These are phyloP conservation scores for Cephaloascus fragrans DNA, from an alignment of 805 yeast species.

Conservation along the genomic window DNA sequence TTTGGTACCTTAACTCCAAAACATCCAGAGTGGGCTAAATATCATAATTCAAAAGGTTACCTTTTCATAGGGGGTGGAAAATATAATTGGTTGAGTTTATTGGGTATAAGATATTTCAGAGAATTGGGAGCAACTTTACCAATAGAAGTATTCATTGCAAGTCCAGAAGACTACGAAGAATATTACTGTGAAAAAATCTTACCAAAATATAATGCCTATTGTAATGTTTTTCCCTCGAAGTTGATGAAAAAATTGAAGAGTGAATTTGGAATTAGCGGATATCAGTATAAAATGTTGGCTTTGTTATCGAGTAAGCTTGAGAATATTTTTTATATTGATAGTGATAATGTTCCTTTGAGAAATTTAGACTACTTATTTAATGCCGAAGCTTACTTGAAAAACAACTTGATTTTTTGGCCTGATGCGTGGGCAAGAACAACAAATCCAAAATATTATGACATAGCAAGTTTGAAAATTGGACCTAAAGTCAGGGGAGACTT, in stretches of 20 bases:
- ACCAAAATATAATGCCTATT: conserved; percentile 33
- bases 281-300: conserved; percentile 42
- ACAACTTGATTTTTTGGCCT: conserved; percentile 52
- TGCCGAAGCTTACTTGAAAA: conserved; percentile 28
- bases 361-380: conserved; percentile 36
- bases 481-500: conserved; percentile 22
- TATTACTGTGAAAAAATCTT: conserved; percentile 31
- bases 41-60: conserved; percentile 22
- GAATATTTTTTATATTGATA: conserved; percentile 37
- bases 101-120: conserved; percentile 37
- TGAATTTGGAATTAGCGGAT: conserved; percentile 28
- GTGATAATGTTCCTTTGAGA: conserved; percentile 37
- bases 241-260: conserved; percentile 7
- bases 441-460: conserved; percentile 47
- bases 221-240: conserved; percentile 30
- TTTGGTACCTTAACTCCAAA: conserved; percentile 18
- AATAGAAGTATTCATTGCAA: conserved; percentile 39
- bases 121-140: conserved; percentile 35
- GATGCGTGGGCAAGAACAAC: conserved; percentile 67
- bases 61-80: conserved; percentile 47
- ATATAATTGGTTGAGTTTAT: conserved; percentile 39
- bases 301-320: conserved; percentile 35
- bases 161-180: conserved; percentile 31
- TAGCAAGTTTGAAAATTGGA: conserved; percentile 32
- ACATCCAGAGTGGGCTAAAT: conserved; percentile 28